A percentile compares a stretch with the other conserved stretches of the same genome.
Conservation (phyloP, 768 basidiomycete species). For the Floccularia luteovirens region DNA sequence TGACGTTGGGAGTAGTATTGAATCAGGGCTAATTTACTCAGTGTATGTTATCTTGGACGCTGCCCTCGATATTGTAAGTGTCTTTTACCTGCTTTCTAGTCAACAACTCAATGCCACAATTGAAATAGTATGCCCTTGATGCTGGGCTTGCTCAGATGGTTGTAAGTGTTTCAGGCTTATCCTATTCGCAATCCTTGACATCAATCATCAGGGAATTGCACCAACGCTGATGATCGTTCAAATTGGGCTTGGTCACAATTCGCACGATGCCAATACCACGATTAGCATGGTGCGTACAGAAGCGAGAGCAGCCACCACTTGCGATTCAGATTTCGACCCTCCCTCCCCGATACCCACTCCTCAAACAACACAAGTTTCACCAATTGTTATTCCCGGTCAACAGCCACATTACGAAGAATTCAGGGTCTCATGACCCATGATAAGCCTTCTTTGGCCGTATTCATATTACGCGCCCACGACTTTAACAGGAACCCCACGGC, state of each 20-base stretch:
- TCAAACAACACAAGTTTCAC: not conserved
- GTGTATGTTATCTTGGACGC: slow-evolving; percentile 18
- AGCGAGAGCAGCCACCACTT: slow-evolving; percentile 10
- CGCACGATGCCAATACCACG: slow-evolving; percentile 15
- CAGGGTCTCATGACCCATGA: not conserved
- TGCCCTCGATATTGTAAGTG: slow-evolving; percentile 12
- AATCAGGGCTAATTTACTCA: slow-evolving; percentile 23
- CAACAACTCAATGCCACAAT: not conserved
- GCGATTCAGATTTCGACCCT: slow-evolving; percentile 9
- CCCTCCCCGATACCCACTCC: slow-evolving; percentile 6
- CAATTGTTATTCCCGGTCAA: not conserved
- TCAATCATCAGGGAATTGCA: slow-evolving; percentile 16
- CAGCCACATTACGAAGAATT: not conserved
- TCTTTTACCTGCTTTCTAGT: not conserved
- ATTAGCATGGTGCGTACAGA: slow-evolving; percentile 14
- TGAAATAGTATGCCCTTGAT: slow-evolving; percentile 9
- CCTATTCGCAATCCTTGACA: not conserved
- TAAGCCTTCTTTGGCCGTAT: too few relatives aligned
- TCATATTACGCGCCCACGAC: too few relatives aligned
- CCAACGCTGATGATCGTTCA: slow-evolving; percentile 23
- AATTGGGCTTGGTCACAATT: slow-evolving; percentile 16
- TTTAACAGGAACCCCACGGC: too few relatives aligned
- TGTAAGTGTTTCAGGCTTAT: slow-evolving; percentile 9
- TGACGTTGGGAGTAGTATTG: slow-evolving; percentile 12
- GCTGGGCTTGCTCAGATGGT: slow-evolving; percentile 18